Evolutionary conservation across 768 basidiomycete species (phyloP), one percentile per base, ranked within the genome.

Genomic region (Phaeotremella skinneri): DNA sequence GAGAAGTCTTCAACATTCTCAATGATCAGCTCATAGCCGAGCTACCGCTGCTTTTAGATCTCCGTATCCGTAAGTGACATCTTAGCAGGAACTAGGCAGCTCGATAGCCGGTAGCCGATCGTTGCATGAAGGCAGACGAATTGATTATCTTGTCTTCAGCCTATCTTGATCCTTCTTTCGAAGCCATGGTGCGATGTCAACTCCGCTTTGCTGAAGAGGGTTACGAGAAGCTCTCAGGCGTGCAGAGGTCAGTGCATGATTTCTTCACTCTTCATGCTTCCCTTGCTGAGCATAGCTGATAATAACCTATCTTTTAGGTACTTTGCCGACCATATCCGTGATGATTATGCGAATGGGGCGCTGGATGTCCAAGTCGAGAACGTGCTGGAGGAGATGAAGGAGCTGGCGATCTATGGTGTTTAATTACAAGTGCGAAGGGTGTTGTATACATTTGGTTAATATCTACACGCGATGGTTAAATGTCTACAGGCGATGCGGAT

Each of bases 201-300:
- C 85, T 89, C 72, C 92, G 93, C 72, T 98, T 98, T 73, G 93
- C 94, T 0, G 91, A 97, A 76, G 94, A 99, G 68, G 93, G 94
- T 0, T 98, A 99, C 75, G 92, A 97, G 80, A 96, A 92, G 79
- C 84, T 97, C 51, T 88, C 91, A 50, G 87, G 90, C 45, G 93
- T 97, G 7, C 94, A 99, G 77, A 81, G 91, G 86, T 90, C 62
- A 20, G 79, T 41, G 39, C 20, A 13, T 41, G 39, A 53, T 60
- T 2, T n/a, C 51, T 59, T 23, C 27, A 17, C 6, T 29, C 49
- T 16, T 42, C 1, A 9, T 34, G n/a, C n/a, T n/a, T n/a, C n/a
- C n/a, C n/a, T 50, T 21, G 23, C 1, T 54, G 9, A n/a, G n/a
- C n/a, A n/a, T n/a, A 3, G 20, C 31, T 17, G 20, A 4, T 25